Base-by-base conservation (phyloP, 139 green algal genomes). In the Volvox reticuliferus region DNA sequence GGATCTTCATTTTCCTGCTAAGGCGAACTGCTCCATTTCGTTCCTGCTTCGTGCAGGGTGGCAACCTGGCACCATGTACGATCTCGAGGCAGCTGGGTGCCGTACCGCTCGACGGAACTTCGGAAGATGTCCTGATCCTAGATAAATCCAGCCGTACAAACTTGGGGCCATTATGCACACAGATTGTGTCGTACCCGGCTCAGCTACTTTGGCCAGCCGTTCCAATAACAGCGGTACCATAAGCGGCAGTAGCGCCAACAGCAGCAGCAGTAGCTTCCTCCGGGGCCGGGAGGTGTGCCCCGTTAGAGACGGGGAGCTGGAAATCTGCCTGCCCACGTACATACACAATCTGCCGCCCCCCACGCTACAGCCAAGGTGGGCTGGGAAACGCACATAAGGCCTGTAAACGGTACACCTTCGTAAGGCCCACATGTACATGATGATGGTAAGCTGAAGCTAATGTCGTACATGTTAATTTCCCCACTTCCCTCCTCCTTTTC, bases 291-390 rank as follows among this genome's bases (percentile, higher is more conserved):
- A 87, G 88, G 78, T 87, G 19, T 81, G 88, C 35, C 32, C 65
- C 21, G 36, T 79, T 35, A 77, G 28, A 1, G 79, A 55, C 16
- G 78, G 78, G 28, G 26, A 17, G 0, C 79, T 86, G 78, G 36
- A 30, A 12, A 3, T 19, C 24, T 91, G 88, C n/a, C 65, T 87
- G 62, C 79, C 88, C 65, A 61, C 44, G 13, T 87, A 87, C 44
- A 17, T n/a, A n/a, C n/a, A n/a, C n/a, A n/a, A n/a, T n/a, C n/a
- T 63, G 78, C 63, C 79, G 24, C 88, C 88, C 20, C 62, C 79
- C 28, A 68, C 44, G 2, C 88, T 92, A 69, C 88, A 91, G 88
- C 78, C 88, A 19, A 80, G 88, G 88, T 91, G 78, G 0, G 87
- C 9, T 55, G 44, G 44, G 44, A n/a, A 55, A 9, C 44, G 44